Conservation (phyloP, 768 basidiomycete species). For the Epithele typhae region DNA sequence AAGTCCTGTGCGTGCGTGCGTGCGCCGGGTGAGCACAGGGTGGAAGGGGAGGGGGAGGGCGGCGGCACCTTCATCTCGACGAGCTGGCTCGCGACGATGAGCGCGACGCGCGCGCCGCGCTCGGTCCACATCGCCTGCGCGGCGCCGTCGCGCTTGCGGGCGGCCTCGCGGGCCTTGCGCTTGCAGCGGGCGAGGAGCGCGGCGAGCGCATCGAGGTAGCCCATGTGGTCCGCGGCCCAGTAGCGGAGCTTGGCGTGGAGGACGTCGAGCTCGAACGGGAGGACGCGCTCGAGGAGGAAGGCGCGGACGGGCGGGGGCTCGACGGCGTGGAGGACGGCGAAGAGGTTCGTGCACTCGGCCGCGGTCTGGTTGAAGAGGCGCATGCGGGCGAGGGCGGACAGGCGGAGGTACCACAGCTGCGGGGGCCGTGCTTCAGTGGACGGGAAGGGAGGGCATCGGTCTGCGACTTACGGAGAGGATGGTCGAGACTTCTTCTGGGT, state of each 20-base stretch:
- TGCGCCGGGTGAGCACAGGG: not conserved
- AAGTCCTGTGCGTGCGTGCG: conserved; percentile 46
- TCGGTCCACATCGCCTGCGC: conserved; percentile 73
- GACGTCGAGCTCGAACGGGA: conserved; percentile 57
- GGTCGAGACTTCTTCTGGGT: conserved; percentile 61
- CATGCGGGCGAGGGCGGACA: conserved; percentile 73
- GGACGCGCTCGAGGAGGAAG: conserved; percentile 56
- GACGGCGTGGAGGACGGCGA: conserved; percentile 51
- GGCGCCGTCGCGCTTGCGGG: conserved; percentile 6
- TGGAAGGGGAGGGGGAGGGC: not conserved
- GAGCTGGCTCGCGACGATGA: conserved; percentile 79
- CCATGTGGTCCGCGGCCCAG: conserved; percentile 79
- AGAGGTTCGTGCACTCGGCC: conserved; percentile 79
- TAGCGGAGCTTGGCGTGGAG: conserved; percentile 73
- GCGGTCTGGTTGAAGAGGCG: conserved; percentile 85
- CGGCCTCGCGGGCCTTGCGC: conserved; percentile 27
- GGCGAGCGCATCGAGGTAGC: conserved; percentile 70
- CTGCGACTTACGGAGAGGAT: conserved; percentile 58
- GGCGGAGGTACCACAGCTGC: conserved; percentile 82
- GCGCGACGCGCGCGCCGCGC: conserved; percentile 64
- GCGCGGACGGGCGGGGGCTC: conserved; percentile 34
- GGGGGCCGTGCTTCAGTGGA: not conserved
- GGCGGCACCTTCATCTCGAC: conserved; percentile 73
- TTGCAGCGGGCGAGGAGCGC: conserved; percentile 62
- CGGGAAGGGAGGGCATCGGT: not conserved